These are phyloP conservation scores for Willaertia magna DNA, from an alignment of 208 protist genomes.

Conservation along the genomic window DNA sequence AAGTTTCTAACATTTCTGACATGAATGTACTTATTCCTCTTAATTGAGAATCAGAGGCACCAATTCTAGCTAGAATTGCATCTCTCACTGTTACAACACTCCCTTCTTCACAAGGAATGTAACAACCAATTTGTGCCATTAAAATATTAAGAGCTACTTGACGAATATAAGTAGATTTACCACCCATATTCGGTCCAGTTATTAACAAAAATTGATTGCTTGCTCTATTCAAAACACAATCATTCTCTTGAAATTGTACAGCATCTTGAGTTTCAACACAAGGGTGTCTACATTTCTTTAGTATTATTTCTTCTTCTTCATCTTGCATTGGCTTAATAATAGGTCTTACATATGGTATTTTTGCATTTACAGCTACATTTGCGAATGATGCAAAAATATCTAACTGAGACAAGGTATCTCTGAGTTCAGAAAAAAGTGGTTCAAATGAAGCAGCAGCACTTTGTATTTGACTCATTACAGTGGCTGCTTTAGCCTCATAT, in stretches of 20 bases:
- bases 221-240: conserved; percentile 30
- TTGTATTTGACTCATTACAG: conserved; percentile 72
- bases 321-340: conserved; percentile 31
- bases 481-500: conserved; percentile 42
- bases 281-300: conserved; percentile 53
- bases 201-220: conserved; percentile 50
- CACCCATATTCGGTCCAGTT: conserved; percentile 51
- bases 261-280: conserved; percentile 49
- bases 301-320: conserved; percentile 10
- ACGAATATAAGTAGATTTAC: conserved; percentile 97
- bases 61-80: conserved; percentile 92
- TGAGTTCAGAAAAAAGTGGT: conserved; percentile 79
- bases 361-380: conserved; percentile 60
- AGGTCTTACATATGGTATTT: conserved; percentile 72
- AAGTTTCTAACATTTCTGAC: conserved; percentile 98
- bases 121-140: conserved; percentile 96
- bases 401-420: conserved; percentile 72
- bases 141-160: conserved; percentile 85
- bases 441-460: conserved; percentile 78
- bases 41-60: conserved; percentile 46
- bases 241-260: conserved; percentile 65
- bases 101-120: conserved; percentile 85
- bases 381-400: conserved; percentile 83
- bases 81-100: conserved; percentile 64
- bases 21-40: conserved; percentile 97